Evolutionary conservation across 768 basidiomycete species (phyloP).

Genomic region (Tulasnella calospora): DNA sequence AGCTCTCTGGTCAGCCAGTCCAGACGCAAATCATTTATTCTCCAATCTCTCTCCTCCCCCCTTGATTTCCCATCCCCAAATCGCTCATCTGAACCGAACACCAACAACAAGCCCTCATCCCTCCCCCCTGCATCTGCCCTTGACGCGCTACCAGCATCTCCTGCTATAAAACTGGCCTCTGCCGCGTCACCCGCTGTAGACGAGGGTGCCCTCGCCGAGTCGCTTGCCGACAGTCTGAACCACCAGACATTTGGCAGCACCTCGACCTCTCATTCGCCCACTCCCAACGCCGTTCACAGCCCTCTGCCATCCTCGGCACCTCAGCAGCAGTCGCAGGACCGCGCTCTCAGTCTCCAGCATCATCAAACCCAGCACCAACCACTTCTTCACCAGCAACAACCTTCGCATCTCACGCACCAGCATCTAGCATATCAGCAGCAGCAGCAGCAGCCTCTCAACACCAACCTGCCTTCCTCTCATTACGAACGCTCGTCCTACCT

Average conservation of each 20-base stretch:
- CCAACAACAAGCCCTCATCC: background rate
- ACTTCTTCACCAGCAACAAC: conserved; percentile 10
- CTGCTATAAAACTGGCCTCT: background rate
- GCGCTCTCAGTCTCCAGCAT: conserved; percentile 1
- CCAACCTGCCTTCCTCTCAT: background rate
- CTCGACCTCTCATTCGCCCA: conserved; percentile 9
- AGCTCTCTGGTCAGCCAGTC: background rate
- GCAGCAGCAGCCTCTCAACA: conserved; percentile 18
- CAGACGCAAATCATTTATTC: conserved; percentile 13
- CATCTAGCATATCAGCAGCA: conserved; percentile 18
- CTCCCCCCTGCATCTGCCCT: background rate
- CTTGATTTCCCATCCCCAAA: conserved; percentile 8
- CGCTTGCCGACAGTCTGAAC: conserved; percentile 18
- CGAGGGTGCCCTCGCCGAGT: conserved; percentile 21
- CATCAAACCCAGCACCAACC: background rate
- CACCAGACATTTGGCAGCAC: conserved; percentile 10
- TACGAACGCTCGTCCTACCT: conserved; percentile 22
- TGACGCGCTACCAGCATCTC: background rate
- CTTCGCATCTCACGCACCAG: conserved; percentile 17
- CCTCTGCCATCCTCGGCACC: conserved; percentile 3
- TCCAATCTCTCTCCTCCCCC: background rate
- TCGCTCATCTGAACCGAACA: conserved; percentile 12
- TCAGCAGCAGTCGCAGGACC: background rate
- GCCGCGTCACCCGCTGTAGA: conserved; percentile 13
- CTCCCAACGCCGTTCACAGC: background rate